Base-by-base conservation (phyloP, 176 grass and related monocot genomes). In the Leersia perrieri region DNA sequence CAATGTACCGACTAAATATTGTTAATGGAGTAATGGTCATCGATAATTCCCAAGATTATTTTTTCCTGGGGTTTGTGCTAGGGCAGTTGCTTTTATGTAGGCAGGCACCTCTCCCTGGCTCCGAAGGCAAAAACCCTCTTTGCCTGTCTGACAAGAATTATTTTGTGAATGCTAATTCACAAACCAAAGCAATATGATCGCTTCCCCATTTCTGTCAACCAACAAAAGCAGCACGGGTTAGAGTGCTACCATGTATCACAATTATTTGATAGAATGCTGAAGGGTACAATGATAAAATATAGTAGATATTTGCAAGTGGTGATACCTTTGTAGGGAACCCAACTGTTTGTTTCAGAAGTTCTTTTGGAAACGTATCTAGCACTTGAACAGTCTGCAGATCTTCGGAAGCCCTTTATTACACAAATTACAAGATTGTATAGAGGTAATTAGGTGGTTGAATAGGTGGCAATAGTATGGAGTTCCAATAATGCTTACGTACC, bases 271-370 rank as follows among this genome's bases (percentile, higher is more conserved):
- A 11, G 42, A 18, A 22, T 26, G 14, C 70, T 18, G 7, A 25
- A 75, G 53, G 53, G 26, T 51, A 38, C 47, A 3, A 23, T 38
- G 32, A 65, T 26, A 53, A 25, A 76, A 11, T 15, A 74, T 33
- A 75, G 32, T 14, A 53, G 49, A 75, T 44, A 65, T 77, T 74
- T 47, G 25, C 20, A 83, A 41, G 22, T 4, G 33, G 55, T 16
- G 28, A 39, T 89, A 98, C 92, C 95, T 91, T 98, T 60, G 95
- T 98, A 1, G 95, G 95, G 66, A 98, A 98, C 29, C 92, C 95
- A 49, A 27, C 73, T 27, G 84, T 84, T 70, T 95, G 77, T 62
- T 88, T 53, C 77, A 98, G 83, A 84, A 95, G 86, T 77, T 86
- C 83, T 76, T 82, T 91, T 25, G 95, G 95, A 76, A 98, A 85